Evolutionary conservation across 306 rosid genomes (phyloP), one percentile per base, ranked within the genome.

Genomic region (Rubus idaeus): DNA sequence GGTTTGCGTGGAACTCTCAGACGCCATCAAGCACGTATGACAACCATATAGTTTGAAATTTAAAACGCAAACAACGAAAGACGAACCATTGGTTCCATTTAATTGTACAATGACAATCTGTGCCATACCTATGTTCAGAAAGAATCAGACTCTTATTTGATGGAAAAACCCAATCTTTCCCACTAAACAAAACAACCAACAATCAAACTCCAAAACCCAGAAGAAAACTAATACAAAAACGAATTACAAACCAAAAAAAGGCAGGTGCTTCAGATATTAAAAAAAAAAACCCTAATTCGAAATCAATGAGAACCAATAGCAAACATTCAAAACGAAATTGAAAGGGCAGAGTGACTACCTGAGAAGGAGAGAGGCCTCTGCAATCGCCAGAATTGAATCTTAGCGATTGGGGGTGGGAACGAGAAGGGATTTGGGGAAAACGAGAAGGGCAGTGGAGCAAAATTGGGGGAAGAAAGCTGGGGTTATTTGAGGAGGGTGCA

Each of bases 21-120:
- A 81, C 78, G 70, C 79, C 70, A 86, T 81, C 82, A 79, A 75
- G 58, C 72, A 79, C 63, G 78, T 72, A 67, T 42, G 68, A 80
- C 73, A 73, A 73, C 57, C 71, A 79, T 79, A 67, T 51, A 55
- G 63, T 39, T 37, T 49, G 42, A 21, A 71, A 73, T 12, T 12
- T 4, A 30, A 35, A 64, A 13, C 1, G 8, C 9, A 39, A 14
- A 46, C 52, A 56, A 51, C 30, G 5, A 55, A 20, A 60, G 10
- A 23, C 42, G 23, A 61, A 37, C 76, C 77, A 46, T 13, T 57
- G 8, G 8, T 42, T 56, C 76, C 67, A 73, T 20, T 60, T 40
- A 40, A 20, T 4, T 56, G 39, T 13, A 8, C 16, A 71, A 53
- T 5, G 1, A 11, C 35, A 53, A 53, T 18, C 39, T 46, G 42